Conservation (phyloP, 176 grass and related monocot genomes). For the Cocos nucifera region DNA sequence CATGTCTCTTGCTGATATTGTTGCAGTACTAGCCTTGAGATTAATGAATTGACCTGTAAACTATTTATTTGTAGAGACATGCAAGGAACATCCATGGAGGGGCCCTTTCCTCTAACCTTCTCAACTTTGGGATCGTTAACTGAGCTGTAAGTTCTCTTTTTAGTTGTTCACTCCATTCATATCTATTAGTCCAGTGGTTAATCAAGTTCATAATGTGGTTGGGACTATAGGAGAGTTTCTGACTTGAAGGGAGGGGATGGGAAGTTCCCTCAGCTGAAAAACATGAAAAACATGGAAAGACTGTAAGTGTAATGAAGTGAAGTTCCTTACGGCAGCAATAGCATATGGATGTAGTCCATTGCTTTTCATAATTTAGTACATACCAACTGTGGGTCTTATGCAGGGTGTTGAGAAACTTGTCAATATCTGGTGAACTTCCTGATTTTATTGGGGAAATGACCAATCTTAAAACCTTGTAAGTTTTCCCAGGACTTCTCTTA, state of each 20-base stretch:
- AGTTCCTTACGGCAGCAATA: neutral
- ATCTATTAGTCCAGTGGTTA: too few species aligned
- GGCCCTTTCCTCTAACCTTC: conserved; percentile 9
- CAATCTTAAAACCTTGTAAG: neutral
- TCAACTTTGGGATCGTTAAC: neutral
- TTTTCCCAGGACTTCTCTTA: neutral
- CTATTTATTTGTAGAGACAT: conserved; percentile 4
- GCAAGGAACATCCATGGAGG: conserved; percentile 13
- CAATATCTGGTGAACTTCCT: conserved; percentile 1
- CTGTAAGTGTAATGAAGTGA: neutral
- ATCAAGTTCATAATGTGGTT: too few species aligned
- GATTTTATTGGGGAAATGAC: conserved; percentile 2
- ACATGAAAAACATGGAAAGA: conserved; percentile 1
- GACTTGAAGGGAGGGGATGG: neutral
- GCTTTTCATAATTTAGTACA: neutral
- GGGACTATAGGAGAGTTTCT: conserved; percentile 2
- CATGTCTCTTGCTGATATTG: neutral
- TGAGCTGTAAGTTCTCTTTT: neutral
- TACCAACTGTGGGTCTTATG: neutral
- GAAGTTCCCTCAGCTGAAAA: conserved; percentile 1
- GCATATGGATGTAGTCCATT: neutral
- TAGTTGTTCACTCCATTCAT: too few species aligned
- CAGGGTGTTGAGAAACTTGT: conserved; percentile 14
- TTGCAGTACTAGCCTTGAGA: neutral
- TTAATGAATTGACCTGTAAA: neutral